Evolutionary conservation across 331 rosid species (phyloP).

Genomic region (Prunus yedoensis): DNA sequence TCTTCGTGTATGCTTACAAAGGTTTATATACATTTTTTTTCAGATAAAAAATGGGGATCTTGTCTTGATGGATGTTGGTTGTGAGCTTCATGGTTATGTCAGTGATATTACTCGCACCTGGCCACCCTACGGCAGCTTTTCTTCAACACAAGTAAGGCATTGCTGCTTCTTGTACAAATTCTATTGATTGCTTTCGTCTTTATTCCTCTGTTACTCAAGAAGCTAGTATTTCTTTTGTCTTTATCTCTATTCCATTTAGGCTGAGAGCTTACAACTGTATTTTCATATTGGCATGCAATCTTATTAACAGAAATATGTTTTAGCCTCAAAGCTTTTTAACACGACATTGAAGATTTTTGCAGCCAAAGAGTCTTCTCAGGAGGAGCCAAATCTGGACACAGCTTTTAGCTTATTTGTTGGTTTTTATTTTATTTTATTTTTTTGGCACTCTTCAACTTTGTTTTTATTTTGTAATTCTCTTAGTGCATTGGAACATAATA

Average conservation of each 20-base stretch:
- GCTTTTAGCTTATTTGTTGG: neutral
- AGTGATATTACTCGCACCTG: constrained; percentile 97
- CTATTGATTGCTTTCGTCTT: neutral
- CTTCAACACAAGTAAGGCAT: constrained; percentile 67
- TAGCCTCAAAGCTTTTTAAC: neutral
- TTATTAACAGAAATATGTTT: neutral
- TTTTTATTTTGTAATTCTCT: neutral
- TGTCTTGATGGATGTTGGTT: constrained; percentile 96
- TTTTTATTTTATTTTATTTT: neutral
- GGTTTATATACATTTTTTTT: constrained; percentile 18
- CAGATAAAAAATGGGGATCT: constrained; percentile 85
- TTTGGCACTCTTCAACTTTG: neutral
- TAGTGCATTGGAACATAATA: neutral
- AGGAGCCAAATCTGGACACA: neutral
- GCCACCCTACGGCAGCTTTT: constrained; percentile 91
- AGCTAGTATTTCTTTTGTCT: neutral
- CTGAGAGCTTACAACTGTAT: neutral
- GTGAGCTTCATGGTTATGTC: constrained; percentile 86
- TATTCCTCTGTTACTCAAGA: neutral
- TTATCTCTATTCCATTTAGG: neutral
- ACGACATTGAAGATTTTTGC: neutral
- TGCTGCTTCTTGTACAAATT: neutral
- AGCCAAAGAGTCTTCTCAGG: neutral
- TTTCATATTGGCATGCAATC: neutral
- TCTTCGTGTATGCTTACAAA: neutral